Evolutionary conservation across 768 basidiomycete species (phyloP), one percentile per base, ranked within the genome.

Genomic region (Suillus clintonianus): DNA sequence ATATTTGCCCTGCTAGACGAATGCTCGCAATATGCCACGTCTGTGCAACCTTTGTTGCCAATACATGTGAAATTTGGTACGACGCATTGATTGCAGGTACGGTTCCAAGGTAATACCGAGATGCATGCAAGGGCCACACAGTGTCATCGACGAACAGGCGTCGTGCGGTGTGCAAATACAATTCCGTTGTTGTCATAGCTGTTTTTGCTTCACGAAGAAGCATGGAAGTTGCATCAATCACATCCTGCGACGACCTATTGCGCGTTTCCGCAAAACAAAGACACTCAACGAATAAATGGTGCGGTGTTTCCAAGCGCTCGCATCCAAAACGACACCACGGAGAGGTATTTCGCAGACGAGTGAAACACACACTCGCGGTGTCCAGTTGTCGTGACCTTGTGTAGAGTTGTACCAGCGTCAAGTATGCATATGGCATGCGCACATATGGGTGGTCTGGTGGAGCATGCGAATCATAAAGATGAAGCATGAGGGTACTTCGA

Each of bases 321-420:
- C 8, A 50, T 17, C 27, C 48, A 5, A 50, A 27, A 3, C 14
- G 24, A 14, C 24, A 50, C 48, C 24, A 50, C 4, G 7, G 15
- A 27, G 27, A 50, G 5, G 15, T 2, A 30, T 30, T 17, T 15
- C 15, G 15, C 15, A 50, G 2, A 30, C 15, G 27, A 27, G 15
- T 4, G 24, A 27, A 59, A 41, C 39, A 30, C 24, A 37, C 39
- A 54, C 43, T 62, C 1, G 67, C 67, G 1, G 70, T 71, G 14
- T 68, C 58, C 0, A 71, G 65, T 54, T 74, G 73, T 1, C 66
- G 62, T 4, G 73, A 70, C 15, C 68, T 53, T 5, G 67, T 58
- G 45, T 70, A 73, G 0, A 70, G 50, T 32, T 72, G 72, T 5
- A 71, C 60, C 6, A 68, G 36, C 1, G 69, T 68, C 4, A 71